A percentile compares a stretch with the other conserved stretches of the same genome.
phyloP scores from a whole-genome alignment of 306 rosid genomes.

The Lablab purpureus region DNA sequence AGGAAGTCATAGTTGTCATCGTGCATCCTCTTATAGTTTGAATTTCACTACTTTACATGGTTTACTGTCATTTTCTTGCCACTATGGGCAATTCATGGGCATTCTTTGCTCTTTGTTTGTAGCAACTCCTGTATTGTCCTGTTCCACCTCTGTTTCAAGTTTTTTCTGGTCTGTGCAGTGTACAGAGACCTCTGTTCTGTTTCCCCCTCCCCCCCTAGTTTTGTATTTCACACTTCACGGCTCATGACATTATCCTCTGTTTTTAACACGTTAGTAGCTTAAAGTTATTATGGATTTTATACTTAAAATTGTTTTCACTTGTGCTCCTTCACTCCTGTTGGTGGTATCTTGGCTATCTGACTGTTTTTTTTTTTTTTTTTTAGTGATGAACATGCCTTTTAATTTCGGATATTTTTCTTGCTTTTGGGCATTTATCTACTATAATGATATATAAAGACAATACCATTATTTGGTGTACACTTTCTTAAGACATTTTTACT shows the following conservation, averaged over 20 bases:
- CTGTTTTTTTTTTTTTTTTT: background rate
- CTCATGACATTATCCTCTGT: conserved; percentile 10
- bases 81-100: background rate
- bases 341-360: background rate
- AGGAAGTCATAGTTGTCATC: background rate
- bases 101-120: background rate
- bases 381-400: background rate
- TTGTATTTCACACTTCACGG: background rate
- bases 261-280: background rate
- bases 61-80: background rate
- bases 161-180: background rate
- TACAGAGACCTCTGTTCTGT: conserved; percentile 18
- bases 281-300: background rate
- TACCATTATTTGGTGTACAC: too few species aligned
- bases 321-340: background rate
- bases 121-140: background rate
- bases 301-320: background rate
- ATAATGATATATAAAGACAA: too few species aligned
- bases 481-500: too few species aligned
- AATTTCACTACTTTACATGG: background rate
- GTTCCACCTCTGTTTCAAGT: background rate
- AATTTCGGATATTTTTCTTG: background rate
- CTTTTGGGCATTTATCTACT: background rate
- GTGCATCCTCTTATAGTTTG: background rate
- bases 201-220: too few species aligned